Percentiles rank a stretch among this genome's conserved stretches.
phyloP scores from a whole-genome alignment of 192 early-diverging fungal genomes.

The Spizellomyces punctatus region DNA sequence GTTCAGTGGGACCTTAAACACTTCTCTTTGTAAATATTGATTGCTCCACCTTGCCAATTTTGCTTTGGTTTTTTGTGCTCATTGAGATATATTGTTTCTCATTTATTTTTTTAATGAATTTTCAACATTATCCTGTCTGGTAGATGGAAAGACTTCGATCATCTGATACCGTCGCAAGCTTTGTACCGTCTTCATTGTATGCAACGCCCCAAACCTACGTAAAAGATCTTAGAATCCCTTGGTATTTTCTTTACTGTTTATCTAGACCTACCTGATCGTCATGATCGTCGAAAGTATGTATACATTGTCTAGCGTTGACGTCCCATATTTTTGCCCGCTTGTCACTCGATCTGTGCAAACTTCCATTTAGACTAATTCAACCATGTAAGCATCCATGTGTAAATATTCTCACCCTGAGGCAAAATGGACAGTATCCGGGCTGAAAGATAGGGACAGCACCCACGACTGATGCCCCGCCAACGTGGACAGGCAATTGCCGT shows the following conservation, averaged over 20 bases:
- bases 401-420: constrained; percentile 56
- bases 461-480: constrained; percentile 79
- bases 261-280: constrained; percentile 65
- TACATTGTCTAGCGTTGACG: constrained; percentile 64
- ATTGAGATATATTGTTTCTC: no score
- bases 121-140: constrained; percentile 13
- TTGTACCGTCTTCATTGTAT: constrained; percentile 76
- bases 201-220: constrained; percentile 78
- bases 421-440: constrained; percentile 66
- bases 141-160: constrained; percentile 61
- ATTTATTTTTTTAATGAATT: no score
- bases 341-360: constrained; percentile 61
- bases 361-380: no score
- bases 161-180: constrained; percentile 72
- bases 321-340: constrained; percentile 86
- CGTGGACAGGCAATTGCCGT: constrained; percentile 72
- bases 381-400: no score
- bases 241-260: not conserved
- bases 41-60: no score
- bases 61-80: no score
- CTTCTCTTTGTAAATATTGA: no score
- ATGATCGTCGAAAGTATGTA: constrained; percentile 79
- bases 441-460: constrained; percentile 74
- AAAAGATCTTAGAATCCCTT: constrained; percentile 3
- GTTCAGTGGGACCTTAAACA: no score